Percentiles rank a stretch among this genome's conserved stretches.
These are phyloP conservation scores for Bruguiera hainesii DNA, from an alignment of 441 rosid species.

Conservation along the genomic window DNA sequence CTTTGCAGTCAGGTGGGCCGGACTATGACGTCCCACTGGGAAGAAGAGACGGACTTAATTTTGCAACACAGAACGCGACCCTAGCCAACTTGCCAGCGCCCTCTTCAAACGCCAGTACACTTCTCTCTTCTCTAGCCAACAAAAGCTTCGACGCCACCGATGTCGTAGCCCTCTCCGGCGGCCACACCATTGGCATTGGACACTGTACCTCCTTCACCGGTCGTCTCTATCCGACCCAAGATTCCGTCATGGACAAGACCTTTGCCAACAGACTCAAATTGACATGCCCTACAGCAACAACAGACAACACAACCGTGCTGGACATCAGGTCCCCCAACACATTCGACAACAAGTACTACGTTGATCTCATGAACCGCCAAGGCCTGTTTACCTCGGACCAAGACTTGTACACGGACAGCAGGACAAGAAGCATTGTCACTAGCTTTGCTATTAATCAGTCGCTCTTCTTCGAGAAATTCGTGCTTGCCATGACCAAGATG, in stretches of 20 bases:
- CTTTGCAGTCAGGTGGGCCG: conserved; percentile 74
- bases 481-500: conserved; percentile 62
- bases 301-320: conserved; percentile 41
- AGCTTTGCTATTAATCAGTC: conserved; percentile 53
- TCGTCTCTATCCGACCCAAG: conserved; percentile 70
- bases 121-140: conserved; percentile 41
- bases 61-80: conserved; percentile 47
- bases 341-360: conserved; percentile 83
- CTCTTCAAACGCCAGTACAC: conserved; percentile 26
- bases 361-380: conserved; percentile 74
- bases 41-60: conserved; percentile 55
- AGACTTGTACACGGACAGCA: conserved; percentile 53
- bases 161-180: conserved; percentile 61
- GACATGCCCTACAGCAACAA: conserved; percentile 45
- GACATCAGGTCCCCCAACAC: conserved; percentile 64
- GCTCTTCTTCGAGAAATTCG: conserved; percentile 63
- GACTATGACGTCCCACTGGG: conserved; percentile 68
- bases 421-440: conserved; percentile 58
- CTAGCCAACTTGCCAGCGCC: conserved; percentile 60
- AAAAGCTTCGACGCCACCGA: conserved; percentile 57
- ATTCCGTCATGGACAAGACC: conserved; percentile 53
- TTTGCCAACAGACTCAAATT: conserved; percentile 58
- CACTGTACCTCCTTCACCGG: conserved; percentile 57
- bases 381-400: conserved; percentile 91
- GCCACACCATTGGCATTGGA: conserved; percentile 64